Evolutionary conservation across 2,329 filamentous ascomycete genomes (phyloP).

Genomic region (Chaetoscypha palmicola): DNA sequence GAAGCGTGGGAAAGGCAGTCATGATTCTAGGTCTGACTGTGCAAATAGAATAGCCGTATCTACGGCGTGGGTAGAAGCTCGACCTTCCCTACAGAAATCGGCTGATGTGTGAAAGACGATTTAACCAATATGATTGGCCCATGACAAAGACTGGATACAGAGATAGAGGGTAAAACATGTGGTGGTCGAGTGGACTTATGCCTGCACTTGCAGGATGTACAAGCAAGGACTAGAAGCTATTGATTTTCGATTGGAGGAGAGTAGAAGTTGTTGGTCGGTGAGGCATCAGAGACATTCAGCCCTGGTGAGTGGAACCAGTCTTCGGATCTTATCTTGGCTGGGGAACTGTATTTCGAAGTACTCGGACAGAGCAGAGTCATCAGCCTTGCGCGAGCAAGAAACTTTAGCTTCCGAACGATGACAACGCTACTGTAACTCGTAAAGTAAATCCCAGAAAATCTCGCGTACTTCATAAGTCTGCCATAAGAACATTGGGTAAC

Average conservation of each 20-base stretch:
- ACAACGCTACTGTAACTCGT: not conserved
- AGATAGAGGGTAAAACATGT: not conserved
- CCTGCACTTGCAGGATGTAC: conserved; percentile 2
- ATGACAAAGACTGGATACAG: not conserved
- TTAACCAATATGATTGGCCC: not conserved
- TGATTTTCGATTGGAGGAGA: conserved; percentile 1
- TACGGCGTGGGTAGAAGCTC: not conserved
- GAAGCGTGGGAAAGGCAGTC: not conserved
- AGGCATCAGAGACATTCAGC: not conserved
- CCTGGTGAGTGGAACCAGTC: not conserved
- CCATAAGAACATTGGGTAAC: not conserved
- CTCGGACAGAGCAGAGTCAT: not conserved
- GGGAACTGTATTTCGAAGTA: too few relatives aligned
- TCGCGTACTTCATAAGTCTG: not conserved
- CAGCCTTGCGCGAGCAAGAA: conserved; percentile 3
- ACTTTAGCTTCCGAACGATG: not conserved
- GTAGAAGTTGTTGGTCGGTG: not conserved
- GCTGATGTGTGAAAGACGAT: not conserved
- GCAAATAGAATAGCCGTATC: not conserved
- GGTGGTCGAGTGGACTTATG: not conserved
- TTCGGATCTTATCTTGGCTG: not conserved
- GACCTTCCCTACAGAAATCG: not conserved
- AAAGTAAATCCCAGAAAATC: not conserved
- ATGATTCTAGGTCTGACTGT: not conserved
- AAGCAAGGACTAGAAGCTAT: conserved; percentile 1